Base-by-base conservation (phyloP, 2,329 filamentous ascomycete genomes). In the Zymoseptoria ardabiliae region DNA sequence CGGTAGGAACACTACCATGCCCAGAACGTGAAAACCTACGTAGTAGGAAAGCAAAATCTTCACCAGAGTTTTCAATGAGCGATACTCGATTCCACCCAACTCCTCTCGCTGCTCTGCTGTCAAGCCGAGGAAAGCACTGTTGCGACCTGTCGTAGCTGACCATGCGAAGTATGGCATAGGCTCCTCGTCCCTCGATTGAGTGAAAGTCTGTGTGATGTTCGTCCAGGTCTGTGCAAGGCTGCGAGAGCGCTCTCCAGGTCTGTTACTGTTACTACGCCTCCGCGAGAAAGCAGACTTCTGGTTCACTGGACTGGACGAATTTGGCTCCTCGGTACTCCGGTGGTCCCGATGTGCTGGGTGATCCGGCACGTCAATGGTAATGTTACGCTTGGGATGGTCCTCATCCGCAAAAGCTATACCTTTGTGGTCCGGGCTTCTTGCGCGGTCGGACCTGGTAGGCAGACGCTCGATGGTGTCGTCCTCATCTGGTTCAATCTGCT, bases 41-140 rank as follows among this genome's bases (percentile, higher is more conserved):
- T 89, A 97, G 74, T 97, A 99, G 7, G 71, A 71, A 2, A 89
- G 81, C 20, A 97, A 78, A 28, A 97, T 85, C 25, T 90, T 72
- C 1, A 90, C 89, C 53, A 99, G 77, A 2, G 91, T 90, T 73
- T 96, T 95, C 61, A 99, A 74, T 0, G 93, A 90, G 5, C 94
- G 87, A 70, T 99, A 99, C 73, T 99, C 94, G 63, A 99, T 96
- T 20, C 94, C 94, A 10, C 94, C 94, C 2, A 99, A 78, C 74
- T 99, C 94, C 71, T 99, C 92, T 65, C 94, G 85, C 74, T 99
- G 91, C 64, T 94, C 91, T 66, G 96, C 88, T 0, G 88, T 90
- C 64, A 99, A 75, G 66, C 92, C 90, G 11, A 94, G 82, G 70
- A 97, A 99, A 45, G 90, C 88, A 10, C 93, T 97, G 73, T 99